Evolutionary conservation across 352 stramenopile genomes (phyloP).

Genomic region (Phytophthora meadii): DNA sequence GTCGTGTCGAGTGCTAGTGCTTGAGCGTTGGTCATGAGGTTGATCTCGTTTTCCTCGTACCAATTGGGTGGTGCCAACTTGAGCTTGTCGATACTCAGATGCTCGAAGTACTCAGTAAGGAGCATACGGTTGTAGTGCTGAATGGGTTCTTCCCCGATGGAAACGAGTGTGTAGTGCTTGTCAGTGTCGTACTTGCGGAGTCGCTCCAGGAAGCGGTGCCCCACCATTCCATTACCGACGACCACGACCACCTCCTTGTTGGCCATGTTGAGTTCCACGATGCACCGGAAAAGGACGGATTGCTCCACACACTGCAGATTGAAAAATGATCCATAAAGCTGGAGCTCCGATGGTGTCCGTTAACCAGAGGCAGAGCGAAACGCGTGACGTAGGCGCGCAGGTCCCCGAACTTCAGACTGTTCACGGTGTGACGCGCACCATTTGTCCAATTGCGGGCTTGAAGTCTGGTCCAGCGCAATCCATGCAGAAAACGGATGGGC

Average conservation of each 20-base stretch:
- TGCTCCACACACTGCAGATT: conserved; percentile 16
- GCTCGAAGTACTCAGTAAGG: conserved; percentile 94
- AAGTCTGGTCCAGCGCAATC: conserved; percentile 28
- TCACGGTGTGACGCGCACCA: conserved; percentile 33
- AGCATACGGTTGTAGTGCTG: conserved; percentile 94
- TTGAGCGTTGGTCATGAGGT: conserved; percentile 82
- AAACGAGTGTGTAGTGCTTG: conserved; percentile 79
- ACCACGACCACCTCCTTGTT: conserved; percentile 82
- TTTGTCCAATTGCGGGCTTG: conserved; percentile 38
- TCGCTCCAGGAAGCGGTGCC: conserved; percentile 90
- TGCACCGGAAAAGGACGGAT: neutral
- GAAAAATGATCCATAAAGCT: conserved; percentile 21
- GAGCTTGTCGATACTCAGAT: conserved; percentile 85
- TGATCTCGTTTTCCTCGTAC: conserved; percentile 87
- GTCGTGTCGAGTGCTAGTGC: conserved; percentile 78
- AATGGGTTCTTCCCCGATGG: conserved; percentile 92
- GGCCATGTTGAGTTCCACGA: conserved; percentile 18
- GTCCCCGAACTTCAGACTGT: neutral
- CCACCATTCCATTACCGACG: conserved; percentile 93
- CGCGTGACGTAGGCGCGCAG: conserved; percentile 6
- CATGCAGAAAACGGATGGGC: conserved; percentile 6
- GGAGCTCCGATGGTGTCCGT: conserved; percentile 3
- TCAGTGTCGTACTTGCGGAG: conserved; percentile 62
- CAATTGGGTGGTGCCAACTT: conserved; percentile 86
- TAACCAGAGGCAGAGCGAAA: conserved; percentile 4